Percentiles rank a stretch among this genome's conserved stretches.
Conservation (phyloP, 352 stramenopile genomes). For the Pythium sukuiense region DNA sequence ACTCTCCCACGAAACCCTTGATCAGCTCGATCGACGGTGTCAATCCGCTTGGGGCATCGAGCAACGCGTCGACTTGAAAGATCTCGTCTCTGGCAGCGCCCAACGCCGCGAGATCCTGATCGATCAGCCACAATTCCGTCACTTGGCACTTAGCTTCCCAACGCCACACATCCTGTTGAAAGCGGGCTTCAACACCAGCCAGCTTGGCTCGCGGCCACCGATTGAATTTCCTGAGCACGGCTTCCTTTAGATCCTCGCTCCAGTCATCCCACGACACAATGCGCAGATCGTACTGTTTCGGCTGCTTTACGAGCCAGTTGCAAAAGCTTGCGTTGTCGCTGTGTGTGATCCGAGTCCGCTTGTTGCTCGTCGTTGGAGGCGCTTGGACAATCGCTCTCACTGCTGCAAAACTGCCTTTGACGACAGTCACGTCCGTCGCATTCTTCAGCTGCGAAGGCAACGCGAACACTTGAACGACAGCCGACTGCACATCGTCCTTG, state of each 20-base stretch:
- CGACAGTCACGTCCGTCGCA: not conserved
- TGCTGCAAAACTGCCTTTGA: slow-evolving; percentile 16
- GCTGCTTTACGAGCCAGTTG: not conserved
- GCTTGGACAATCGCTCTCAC: slow-evolving; percentile 3
- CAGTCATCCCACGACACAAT: not conserved
- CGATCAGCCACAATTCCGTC: not conserved
- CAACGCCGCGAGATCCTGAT: not conserved
- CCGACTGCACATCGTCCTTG: not conserved
- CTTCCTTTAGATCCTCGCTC: not conserved
- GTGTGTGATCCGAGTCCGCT: not conserved
- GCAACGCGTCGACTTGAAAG: not conserved
- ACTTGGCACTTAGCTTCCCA: not conserved
- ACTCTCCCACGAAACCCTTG: not conserved
- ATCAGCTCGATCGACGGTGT: not conserved
- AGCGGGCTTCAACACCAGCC: not conserved
- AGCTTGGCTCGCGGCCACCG: not conserved
- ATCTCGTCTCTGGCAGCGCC: not conserved
- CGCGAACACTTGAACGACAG: not conserved
- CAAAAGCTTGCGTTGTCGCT: slow-evolving; percentile 5
- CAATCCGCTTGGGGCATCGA: not conserved
- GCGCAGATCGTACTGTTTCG: not conserved
- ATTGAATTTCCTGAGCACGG: not conserved
- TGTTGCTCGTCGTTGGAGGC: slow-evolving; percentile 3
- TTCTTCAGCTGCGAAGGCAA: not conserved
- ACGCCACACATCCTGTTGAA: not conserved